These are phyloP conservation scores for Penicillium diatomitis DNA, from an alignment of 495 filamentous ascomycete genomes.

Conservation along the genomic window DNA sequence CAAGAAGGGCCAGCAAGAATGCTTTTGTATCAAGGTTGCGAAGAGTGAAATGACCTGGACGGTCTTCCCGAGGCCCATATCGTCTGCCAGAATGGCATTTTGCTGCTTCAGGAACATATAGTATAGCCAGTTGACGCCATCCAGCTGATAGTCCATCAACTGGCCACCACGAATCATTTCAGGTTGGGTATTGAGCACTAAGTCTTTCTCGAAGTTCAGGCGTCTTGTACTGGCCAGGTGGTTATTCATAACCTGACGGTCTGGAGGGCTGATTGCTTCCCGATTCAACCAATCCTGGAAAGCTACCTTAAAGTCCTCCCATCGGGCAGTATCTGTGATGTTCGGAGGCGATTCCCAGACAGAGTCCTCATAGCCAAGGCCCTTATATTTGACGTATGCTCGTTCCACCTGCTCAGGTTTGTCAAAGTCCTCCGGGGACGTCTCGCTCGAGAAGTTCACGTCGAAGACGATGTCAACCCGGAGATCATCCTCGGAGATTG, in stretches of 20 bases:
- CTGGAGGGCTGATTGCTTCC: conserved; percentile 54
- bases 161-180: conserved; percentile 62
- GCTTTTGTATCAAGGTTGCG: conserved; percentile 66
- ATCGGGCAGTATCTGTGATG: conserved; percentile 55
- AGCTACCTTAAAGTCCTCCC: conserved; percentile 71
- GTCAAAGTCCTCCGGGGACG: conserved; percentile 20
- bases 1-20: conserved; percentile 84
- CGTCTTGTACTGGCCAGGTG: conserved; percentile 53
- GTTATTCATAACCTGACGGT: conserved; percentile 41
- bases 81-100: conserved; percentile 93
- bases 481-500: conserved; percentile 74
- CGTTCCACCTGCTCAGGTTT: conserved; percentile 37
- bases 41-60: conserved; percentile 86
- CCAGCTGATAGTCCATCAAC: conserved; percentile 88
- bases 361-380: conserved; percentile 84
- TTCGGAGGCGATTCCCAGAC: conserved; percentile 82
- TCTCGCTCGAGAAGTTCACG: conserved; percentile 50
- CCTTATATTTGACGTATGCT: conserved; percentile 84
- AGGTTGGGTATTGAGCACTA: conserved; percentile 68
- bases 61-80: conserved; percentile 98
- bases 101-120: conserved; percentile 74
- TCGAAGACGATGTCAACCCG: conserved; percentile 83
- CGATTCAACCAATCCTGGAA: conserved; percentile 79
- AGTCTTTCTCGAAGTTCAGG: conserved; percentile 52
- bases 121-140: conserved; percentile 95